These are phyloP conservation scores for Berberis thunbergii DNA, from an alignment of 164 flowering plant species.

Conservation along the genomic window DNA sequence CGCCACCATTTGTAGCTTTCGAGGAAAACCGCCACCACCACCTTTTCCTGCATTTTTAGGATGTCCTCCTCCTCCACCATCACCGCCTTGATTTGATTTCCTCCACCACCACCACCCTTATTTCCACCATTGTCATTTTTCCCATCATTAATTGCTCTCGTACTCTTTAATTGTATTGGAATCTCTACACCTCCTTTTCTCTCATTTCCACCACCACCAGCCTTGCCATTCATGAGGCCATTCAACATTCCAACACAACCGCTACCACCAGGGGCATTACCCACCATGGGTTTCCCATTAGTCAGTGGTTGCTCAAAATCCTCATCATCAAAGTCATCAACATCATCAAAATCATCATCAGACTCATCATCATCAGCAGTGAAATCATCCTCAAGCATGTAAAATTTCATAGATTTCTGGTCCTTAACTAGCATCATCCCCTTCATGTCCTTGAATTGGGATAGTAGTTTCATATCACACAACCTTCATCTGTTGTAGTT, in stretches of 20 bases:
- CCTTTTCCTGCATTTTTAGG: slow-evolving; percentile 5
- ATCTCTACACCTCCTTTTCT: slow-evolving; percentile 13
- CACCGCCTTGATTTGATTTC: slow-evolving; percentile 10
- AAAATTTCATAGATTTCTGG: too few species aligned
- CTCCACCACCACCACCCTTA: slow-evolving; percentile 39
- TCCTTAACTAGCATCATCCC: too few species aligned
- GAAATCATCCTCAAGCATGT: slow-evolving; percentile 36
- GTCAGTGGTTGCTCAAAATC: slow-evolving; percentile 8
- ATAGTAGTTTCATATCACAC: slow-evolving; percentile 44
- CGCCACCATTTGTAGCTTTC: slow-evolving; percentile 20
- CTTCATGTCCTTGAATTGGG: too few species aligned
- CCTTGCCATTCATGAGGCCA: not conserved
- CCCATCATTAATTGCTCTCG: slow-evolving; percentile 14
- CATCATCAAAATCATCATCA: too few species aligned
- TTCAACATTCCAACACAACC: too few species aligned
- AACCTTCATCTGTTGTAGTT: slow-evolving; percentile 55
- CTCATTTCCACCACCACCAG: slow-evolving; percentile 8
- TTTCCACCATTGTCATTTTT: slow-evolving; percentile 32
- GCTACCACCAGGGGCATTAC: slow-evolving; percentile 16
- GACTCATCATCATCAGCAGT: slow-evolving; percentile 25
- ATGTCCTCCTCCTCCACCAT: slow-evolving; percentile 12
- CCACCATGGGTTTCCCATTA: slow-evolving; percentile 40
- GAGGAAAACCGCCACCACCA: slow-evolving; percentile 12
- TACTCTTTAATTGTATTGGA: slow-evolving; percentile 4
- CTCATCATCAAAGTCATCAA: too few species aligned